These are phyloP conservation scores for Euphorbia tirucalli DNA, from an alignment of 345 rosid genomes.

Conservation along the genomic window DNA sequence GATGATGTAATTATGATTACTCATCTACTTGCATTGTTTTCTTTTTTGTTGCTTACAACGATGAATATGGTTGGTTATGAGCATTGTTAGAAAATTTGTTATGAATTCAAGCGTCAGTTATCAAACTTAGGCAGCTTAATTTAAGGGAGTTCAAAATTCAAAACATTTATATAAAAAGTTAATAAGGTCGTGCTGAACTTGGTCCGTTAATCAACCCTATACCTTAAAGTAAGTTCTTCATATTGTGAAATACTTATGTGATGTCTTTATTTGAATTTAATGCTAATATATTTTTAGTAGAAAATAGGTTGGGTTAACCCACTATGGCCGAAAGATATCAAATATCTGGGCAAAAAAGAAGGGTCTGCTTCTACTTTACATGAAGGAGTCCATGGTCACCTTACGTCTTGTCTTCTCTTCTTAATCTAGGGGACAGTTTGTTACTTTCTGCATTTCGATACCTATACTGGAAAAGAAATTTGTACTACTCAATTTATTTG, in stretches of 20 bases:
- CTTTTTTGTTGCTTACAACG: not conserved
- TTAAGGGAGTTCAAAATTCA: not conserved
- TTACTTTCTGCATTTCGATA: not conserved
- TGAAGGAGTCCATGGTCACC: not conserved
- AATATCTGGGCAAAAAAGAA: not conserved
- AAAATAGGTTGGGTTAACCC: not conserved
- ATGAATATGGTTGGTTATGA: not conserved
- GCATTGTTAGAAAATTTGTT: not conserved
- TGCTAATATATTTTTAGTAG: not conserved
- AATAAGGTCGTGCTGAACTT: not conserved
- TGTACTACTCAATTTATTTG: not conserved
- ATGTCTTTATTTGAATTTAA: not conserved
- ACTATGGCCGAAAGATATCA: not conserved
- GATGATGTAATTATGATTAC: conserved; percentile 50
- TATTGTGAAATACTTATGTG: not conserved
- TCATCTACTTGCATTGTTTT: not conserved
- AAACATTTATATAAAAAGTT: not conserved
- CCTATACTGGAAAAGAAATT: not conserved
- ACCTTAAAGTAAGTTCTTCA: not conserved
- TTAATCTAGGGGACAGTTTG: not conserved
- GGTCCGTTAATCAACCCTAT: not conserved
- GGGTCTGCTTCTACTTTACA: not conserved
- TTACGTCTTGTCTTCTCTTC: not conserved
- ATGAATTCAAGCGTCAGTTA: not conserved
- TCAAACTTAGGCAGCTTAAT: too few species aligned